Percentiles rank a stretch among this genome's conserved stretches.
phyloP scores from a whole-genome alignment of 2,329 filamentous ascomycete species.

The Dactylellina cionopaga region DNA sequence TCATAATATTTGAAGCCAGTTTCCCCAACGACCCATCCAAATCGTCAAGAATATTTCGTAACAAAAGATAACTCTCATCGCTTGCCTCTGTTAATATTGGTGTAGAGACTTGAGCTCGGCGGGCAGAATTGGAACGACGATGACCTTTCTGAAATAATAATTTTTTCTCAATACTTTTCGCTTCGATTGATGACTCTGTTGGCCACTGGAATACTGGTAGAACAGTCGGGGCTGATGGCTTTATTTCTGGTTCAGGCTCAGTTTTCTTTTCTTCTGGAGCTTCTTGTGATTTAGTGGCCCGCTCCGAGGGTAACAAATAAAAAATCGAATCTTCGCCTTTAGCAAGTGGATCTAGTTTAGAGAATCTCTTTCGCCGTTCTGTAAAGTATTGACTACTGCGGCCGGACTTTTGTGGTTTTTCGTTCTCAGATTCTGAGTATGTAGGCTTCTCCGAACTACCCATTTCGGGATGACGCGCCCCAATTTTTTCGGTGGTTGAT shows the following conservation, averaged over 20 bases:
- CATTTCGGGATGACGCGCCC: no score
- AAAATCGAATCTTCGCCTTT: constrained; percentile 9
- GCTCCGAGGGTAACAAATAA: constrained; percentile 16
- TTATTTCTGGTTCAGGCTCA: background rate
- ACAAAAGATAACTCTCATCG: constrained; percentile 23
- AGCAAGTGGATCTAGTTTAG: no score
- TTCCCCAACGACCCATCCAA: constrained; percentile 3
- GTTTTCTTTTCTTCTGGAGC: background rate
- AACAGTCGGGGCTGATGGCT: background rate
- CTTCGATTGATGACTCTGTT: constrained; percentile 14
- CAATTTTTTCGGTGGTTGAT: no score
- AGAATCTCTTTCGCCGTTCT: no score
- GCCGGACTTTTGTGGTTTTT: no score
- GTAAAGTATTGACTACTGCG: no score
- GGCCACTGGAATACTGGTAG: constrained; percentile 39
- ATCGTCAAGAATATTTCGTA: constrained; percentile 22
- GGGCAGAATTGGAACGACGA: no score
- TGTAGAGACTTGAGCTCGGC: no score
- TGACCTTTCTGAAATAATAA: background rate
- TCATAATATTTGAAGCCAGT: background rate
- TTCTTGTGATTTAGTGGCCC: constrained; percentile 13
- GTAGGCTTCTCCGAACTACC: no score
- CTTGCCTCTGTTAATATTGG: constrained; percentile 6
- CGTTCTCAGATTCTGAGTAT: no score
- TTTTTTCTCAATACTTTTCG: constrained; percentile 13